Evolutionary conservation across 495 filamentous ascomycete genomes (phyloP).

Genomic region (Pseudotulostoma volvatum): DNA sequence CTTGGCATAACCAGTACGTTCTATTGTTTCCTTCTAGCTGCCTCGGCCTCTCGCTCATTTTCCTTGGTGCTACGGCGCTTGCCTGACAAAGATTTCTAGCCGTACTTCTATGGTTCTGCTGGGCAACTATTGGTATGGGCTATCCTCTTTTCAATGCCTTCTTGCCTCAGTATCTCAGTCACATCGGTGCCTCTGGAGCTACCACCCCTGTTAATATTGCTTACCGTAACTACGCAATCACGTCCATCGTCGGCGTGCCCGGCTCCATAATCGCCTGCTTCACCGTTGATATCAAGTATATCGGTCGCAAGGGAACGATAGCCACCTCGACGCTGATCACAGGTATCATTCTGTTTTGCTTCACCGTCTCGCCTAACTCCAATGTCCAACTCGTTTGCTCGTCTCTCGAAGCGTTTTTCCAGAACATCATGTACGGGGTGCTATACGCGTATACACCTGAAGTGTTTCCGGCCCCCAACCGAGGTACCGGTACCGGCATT

Average conservation of each 20-base stretch:
- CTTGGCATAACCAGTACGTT: slow-evolving; percentile 30
- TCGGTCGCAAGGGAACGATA: slow-evolving; percentile 46
- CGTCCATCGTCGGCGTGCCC: slow-evolving; percentile 39
- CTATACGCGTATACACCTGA: slow-evolving; percentile 46
- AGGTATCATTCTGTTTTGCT: slow-evolving; percentile 41
- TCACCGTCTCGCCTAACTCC: slow-evolving; percentile 34
- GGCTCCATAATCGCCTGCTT: slow-evolving; percentile 38
- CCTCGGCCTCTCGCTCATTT: not conserved
- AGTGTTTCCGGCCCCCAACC: slow-evolving; percentile 41
- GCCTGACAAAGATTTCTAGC: slow-evolving; percentile 11
- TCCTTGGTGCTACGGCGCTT: not conserved
- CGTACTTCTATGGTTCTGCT: slow-evolving; percentile 38
- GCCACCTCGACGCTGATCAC: slow-evolving; percentile 35
- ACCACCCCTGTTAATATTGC: slow-evolving; percentile 27
- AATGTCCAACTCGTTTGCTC: slow-evolving; percentile 35
- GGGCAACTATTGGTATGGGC: slow-evolving; percentile 41
- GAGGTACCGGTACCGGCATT: slow-evolving; percentile 43
- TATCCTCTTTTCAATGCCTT: slow-evolving; percentile 45
- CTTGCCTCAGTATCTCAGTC: slow-evolving; percentile 39
- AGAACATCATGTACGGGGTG: slow-evolving; percentile 49
- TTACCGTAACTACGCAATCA: slow-evolving; percentile 47
- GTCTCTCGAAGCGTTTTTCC: slow-evolving; percentile 41
- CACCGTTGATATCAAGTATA: slow-evolving; percentile 39
- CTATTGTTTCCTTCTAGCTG: too few relatives aligned
- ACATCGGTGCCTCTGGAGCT: slow-evolving; percentile 17